These are phyloP conservation scores for Quercus agrifolia DNA, from an alignment of 306 rosid species.

Conservation along the genomic window DNA sequence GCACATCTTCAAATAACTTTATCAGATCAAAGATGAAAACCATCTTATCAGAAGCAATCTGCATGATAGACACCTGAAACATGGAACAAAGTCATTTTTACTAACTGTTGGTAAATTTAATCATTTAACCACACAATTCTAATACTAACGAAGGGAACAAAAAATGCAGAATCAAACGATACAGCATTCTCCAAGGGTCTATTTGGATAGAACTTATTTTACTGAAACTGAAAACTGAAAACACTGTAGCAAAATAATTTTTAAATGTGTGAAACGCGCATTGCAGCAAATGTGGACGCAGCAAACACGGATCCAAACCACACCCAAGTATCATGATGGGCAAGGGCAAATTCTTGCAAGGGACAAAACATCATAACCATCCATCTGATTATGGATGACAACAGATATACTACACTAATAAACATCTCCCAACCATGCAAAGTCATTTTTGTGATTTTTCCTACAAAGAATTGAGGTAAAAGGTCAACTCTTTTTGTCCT, in stretches of 20 bases:
- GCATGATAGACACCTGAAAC: constrained; percentile 95
- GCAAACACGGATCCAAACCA: no score
- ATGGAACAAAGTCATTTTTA: constrained; percentile 8
- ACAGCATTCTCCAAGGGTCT: background rate
- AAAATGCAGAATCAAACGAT: background rate
- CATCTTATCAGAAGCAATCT: constrained; percentile 78
- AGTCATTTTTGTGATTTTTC: background rate
- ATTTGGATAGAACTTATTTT: no score
- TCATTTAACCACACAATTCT: no score
- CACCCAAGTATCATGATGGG: background rate
- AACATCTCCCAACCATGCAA: background rate
- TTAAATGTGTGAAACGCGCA: no score
- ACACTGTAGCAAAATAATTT: no score
- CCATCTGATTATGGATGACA: background rate
- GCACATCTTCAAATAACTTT: constrained; percentile 63
- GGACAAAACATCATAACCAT: background rate
- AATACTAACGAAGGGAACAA: background rate
- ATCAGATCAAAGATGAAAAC: constrained; percentile 79
- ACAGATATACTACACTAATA: background rate
- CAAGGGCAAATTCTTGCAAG: background rate
- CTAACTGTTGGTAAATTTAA: background rate
- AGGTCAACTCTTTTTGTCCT: background rate
- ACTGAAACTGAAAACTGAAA: no score
- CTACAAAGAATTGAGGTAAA: background rate
- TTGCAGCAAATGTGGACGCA: no score